These are phyloP conservation scores for Apophysomyces variabilis DNA, from an alignment of 371 early-diverging fungal species.

Conservation along the genomic window DNA sequence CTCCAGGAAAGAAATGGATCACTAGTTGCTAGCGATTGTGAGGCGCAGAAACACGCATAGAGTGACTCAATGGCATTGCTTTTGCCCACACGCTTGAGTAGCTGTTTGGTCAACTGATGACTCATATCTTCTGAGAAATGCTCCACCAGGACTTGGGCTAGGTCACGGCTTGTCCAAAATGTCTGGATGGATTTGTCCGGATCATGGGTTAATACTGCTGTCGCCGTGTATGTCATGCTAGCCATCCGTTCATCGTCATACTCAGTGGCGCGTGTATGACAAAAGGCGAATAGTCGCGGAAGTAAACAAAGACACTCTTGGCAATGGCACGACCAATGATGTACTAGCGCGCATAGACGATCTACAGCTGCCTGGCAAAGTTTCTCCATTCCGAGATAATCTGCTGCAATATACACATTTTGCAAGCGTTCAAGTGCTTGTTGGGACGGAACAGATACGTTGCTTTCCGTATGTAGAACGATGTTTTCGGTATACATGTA, in stretches of 20 bases:
- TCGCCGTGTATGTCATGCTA: background rate
- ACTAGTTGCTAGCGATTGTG: conserved; percentile 10
- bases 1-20: conserved; percentile 21
- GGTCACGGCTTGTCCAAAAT: conserved; percentile 19
- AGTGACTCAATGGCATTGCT: conserved; percentile 28
- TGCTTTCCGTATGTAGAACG: background rate
- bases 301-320: conserved; percentile 20
- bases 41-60: conserved; percentile 23
- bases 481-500: conserved; percentile 21
- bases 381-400: conserved; percentile 40
- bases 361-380: conserved; percentile 23
- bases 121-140: conserved; percentile 4
- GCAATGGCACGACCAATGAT: conserved; percentile 35
- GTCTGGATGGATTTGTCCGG: conserved; percentile 17
- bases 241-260: conserved; percentile 12
- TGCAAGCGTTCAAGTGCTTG: conserved; percentile 19
- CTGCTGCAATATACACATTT: conserved; percentile 36
- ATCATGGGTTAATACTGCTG: conserved; percentile 15
- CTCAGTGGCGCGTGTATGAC: conserved; percentile 19
- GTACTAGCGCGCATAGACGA: conserved; percentile 19
- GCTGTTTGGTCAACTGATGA: conserved; percentile 8
- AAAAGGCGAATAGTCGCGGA: conserved; percentile 26
- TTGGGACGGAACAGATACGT: conserved; percentile 12
- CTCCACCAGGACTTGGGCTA: conserved; percentile 9
- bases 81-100: conserved; percentile 15